phyloP scores from a whole-genome alignment of 2,329 filamentous ascomycete species.

The Pseudogymnoascus sp. region DNA sequence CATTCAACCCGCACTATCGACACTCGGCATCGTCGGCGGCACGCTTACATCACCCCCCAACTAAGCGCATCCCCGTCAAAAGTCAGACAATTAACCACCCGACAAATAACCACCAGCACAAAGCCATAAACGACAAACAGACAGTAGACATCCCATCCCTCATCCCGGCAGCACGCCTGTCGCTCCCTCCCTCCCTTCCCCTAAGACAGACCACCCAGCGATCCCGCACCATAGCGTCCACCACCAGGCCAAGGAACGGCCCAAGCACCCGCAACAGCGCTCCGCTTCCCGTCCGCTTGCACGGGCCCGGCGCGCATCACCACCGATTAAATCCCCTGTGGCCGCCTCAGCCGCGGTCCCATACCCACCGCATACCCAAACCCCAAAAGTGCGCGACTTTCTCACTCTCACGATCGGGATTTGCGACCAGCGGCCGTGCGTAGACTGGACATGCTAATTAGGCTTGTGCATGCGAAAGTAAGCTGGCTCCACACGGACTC shows the following conservation, averaged over 20 bases:
- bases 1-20: background rate
- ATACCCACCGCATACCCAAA: too few species aligned
- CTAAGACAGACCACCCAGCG: background rate
- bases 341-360: constrained; percentile 1
- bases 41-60: constrained; percentile 1
- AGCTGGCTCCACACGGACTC: background rate
- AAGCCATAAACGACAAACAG: too few species aligned
- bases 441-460: background rate
- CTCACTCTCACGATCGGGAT: background rate
- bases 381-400: background rate
- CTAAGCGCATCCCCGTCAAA: background rate
- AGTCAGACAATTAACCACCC: background rate
- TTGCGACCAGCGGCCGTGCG: background rate
- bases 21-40: background rate
- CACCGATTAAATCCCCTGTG: background rate
- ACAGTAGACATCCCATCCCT: background rate
- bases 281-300: background rate
- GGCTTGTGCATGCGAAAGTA: background rate
- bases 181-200: background rate
- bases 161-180: background rate
- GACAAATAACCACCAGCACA: too few species aligned
- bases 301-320: constrained; percentile 2
- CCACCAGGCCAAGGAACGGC: background rate
- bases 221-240: background rate
- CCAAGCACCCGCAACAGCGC: background rate